Base-by-base conservation (phyloP, 2,329 filamentous ascomycete species). In the Pezicula rhizophila region DNA sequence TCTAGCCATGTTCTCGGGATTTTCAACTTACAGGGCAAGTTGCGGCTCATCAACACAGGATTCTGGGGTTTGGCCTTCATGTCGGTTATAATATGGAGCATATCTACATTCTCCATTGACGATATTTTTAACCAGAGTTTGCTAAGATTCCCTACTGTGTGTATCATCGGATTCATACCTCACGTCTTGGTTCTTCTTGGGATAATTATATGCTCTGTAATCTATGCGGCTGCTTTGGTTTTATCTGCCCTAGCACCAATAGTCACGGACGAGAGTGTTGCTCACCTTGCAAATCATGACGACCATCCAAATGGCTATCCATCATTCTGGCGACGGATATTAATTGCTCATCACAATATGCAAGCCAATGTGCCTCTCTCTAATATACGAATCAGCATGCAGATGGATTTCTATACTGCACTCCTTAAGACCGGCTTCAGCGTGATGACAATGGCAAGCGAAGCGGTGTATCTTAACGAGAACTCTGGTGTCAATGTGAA, bases 371-470 rank as follows among this genome's bases (percentile, higher is more conserved):
- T 92, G 3, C 90, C 93, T 11, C 76, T 96, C 18, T 86, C 87
- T 1, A 84, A 86, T 35, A 80, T 96, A 34, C 81, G 84, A 11
- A 80, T 97, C 47, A 88, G 84, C 39, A 83, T 87, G 73, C 83
- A 89, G 48, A 95, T 97, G 74, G 93, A 99, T 64, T 96, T 97
- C 63, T 99, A 97, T 65, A 95, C 90, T 0, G 87, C 89, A 0
- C 73, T 97, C 4, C 75, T 97, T 3, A 84, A 91, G 51, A 81
- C 89, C 33, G 93, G 93, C 0, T 96, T 96, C 62, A 84, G 84
- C 10, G 84, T 92, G 11, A 81, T 97, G 52, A 95, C 89, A 1
- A 92, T 95, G 66, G 93, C 93, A 1, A 96, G 89, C 59, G 91
- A 97, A 67, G 92, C 92, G 3, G 93, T 97, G 0, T 97, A 96